These are phyloP conservation scores for Melaleuca alternifolia DNA, from an alignment of 345 rosid species.

Conservation along the genomic window DNA sequence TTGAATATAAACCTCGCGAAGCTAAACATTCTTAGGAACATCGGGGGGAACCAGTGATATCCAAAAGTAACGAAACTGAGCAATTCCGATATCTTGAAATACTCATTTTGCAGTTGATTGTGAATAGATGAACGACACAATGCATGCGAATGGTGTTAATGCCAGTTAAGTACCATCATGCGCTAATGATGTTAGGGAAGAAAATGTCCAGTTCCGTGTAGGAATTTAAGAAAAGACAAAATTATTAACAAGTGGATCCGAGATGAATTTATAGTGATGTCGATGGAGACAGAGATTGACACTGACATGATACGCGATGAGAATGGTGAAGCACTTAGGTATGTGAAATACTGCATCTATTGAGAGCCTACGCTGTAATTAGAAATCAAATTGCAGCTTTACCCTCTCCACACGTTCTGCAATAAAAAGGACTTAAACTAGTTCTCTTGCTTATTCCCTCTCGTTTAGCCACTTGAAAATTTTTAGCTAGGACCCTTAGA, in stretches of 20 bases:
- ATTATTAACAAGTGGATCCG: background rate
- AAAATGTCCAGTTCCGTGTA: accelerated
- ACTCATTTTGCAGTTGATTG: background rate
- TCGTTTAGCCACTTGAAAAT: background rate
- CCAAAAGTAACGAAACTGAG: no score
- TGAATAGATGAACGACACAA: no score
- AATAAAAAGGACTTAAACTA: background rate
- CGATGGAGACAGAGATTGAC: no score
- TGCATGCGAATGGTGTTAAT: accelerated
- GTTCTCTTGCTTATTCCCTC: background rate
- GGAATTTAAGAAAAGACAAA: no score
- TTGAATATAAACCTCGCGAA: no score
- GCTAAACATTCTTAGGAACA: no score
- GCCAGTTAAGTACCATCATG: no score
- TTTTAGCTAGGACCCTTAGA: background rate
- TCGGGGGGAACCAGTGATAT: no score
- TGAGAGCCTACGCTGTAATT: background rate
- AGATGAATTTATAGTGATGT: background rate
- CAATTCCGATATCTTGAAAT: background rate
- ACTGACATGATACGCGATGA: no score
- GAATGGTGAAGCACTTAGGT: no score
- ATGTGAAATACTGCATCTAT: no score
- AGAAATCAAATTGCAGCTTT: background rate
- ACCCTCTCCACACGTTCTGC: background rate
- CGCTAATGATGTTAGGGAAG: background rate